Base-by-base conservation (phyloP, 2,329 filamentous ascomycete species). In the Elsinoe necatrix region DNA sequence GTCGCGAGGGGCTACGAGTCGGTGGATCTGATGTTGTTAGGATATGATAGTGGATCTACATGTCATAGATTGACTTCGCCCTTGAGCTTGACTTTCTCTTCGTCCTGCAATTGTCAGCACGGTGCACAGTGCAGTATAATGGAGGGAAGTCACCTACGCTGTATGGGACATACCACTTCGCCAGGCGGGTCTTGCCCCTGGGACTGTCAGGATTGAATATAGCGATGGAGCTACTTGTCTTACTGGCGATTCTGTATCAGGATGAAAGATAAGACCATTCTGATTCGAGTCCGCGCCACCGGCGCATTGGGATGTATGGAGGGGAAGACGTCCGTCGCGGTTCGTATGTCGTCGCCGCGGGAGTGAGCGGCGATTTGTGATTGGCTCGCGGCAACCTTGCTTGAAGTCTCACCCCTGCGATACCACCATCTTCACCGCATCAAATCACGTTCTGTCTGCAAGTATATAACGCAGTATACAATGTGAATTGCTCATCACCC, bases 131-230 rank as follows among this genome's bases (percentile, higher is more conserved):
- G 45, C 4, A 18, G 31, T 27, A 35, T 11, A 18, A 6, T n/a
- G 12, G 48, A n/a, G 55, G 37, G 21, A 41, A 20, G 29, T 34
- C 25, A 71, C 78, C 71, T 72, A 82, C 80, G 74, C 85, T 95
- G 78, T 96, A 98, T 60, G 93, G 92, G 64, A 87, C 89, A 78
- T 98, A 98, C 92, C 92, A 98, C 77, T 98, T 98, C 63, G 93
- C 93, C 62, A 98, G 81, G 66, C 93, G 87, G 65, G 93, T 98
- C 78, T 98, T 98, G 75, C 93, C 93, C 81, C 92, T 96, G 60
- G 9, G 31, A 41, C 18, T 37, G 42, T 56, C 23, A 56, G 52
- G 9, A 16, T 12, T 31, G 25, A 11, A 11, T 2, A 20, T 4
- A 21, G 14, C 2, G 11, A n/a, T 45, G 23, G 27, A 27, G 23